Percentiles rank a stretch among this genome's conserved stretches.
phyloP scores from a whole-genome alignment of 2,329 filamentous ascomycete genomes.

The Neofusicoccum kwambonambiense region DNA sequence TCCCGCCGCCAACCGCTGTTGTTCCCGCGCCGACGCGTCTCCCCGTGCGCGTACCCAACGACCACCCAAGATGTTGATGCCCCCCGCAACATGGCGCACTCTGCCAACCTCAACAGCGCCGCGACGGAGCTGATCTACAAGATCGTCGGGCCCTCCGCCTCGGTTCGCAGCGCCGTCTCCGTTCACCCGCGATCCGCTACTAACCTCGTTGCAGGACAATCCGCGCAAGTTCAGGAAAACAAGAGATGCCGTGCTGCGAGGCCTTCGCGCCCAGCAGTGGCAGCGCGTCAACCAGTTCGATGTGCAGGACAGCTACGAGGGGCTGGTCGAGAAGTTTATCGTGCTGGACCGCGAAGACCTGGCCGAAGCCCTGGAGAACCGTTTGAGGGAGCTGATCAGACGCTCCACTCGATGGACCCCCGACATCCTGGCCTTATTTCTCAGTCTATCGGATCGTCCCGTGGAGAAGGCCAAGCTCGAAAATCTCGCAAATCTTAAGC shows the following conservation, averaged over 20 bases:
- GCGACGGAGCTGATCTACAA: slow-evolving; percentile 69
- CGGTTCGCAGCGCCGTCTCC: not conserved
- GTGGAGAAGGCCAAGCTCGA: slow-evolving; percentile 66
- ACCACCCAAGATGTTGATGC: slow-evolving; percentile 4
- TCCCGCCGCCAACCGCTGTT: not conserved
- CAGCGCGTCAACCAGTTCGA: slow-evolving; percentile 51
- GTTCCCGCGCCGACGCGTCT: slow-evolving; percentile 13
- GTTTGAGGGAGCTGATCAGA: slow-evolving; percentile 59
- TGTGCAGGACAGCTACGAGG: slow-evolving; percentile 40
- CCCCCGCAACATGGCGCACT: slow-evolving; percentile 64
- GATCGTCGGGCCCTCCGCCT: slow-evolving; percentile 51
- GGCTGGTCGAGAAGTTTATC: slow-evolving; percentile 80
- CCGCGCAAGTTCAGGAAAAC: slow-evolving; percentile 33
- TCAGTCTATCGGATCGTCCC: slow-evolving; percentile 80
- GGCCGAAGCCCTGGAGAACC: slow-evolving; percentile 64
- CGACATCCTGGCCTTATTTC: slow-evolving; percentile 73
- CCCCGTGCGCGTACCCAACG: slow-evolving; percentile 9
- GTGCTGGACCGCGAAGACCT: slow-evolving; percentile 77
- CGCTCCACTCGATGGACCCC: slow-evolving; percentile 66
- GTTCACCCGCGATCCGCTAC: not conserved
- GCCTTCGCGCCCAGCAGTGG: slow-evolving; percentile 42
- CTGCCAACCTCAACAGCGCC: slow-evolving; percentile 62
- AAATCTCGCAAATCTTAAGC: slow-evolving; percentile 58
- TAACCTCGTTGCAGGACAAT: slow-evolving; percentile 22
- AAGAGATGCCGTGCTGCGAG: slow-evolving; percentile 40